Evolutionary conservation across 2,329 filamentous ascomycete species (phyloP), one percentile per base, ranked within the genome.

Genomic region (Xylariaceae sp.): DNA sequence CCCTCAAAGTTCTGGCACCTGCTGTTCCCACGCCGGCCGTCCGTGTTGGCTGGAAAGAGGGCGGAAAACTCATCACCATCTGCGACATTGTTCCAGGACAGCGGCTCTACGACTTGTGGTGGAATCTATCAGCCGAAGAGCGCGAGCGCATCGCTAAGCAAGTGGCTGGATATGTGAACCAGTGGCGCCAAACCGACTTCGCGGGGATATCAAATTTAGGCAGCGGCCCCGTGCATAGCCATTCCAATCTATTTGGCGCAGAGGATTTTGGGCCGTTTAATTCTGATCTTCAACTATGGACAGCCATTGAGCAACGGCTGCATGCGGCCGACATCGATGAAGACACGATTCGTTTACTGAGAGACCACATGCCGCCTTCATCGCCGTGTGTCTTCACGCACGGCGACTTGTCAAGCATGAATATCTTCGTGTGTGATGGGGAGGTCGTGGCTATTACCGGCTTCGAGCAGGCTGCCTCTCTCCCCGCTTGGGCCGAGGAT

Each of bases 101-200:
- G 7, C 59, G 66, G 4, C 60, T 72, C 1, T 67, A 66, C 50
- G 69, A 70, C 23, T 61, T 69, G 8, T 72, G 68, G 69, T 66
- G 66, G 62, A 39, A 61, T 4, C 52, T 70, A 4, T 15, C 51
- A 10, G 15, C 41, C 0, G 10, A 50, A 2, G 56, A 66, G 8
- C 61, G 58, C 4, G 61, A 66, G 45, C 3, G 30, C 8, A 61
- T 71, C 30, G 69, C 68, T 1, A 56, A 53, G 18, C 57, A 70
- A 51, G 67, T 71, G 1, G 64, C 61, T 1, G 39, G 53, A 10
- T 62, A 63, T 37, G 50, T 69, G 3, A 57, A 64, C 2, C 58
- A 60, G 41, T 72, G 69, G 69, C 62, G 69, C 2, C 41, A 17
- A 8, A 44, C 44, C 23, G 52, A 58, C 13, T 18, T 58, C 56